Base-by-base conservation (phyloP, 2,329 filamentous ascomycete species). In the Cercospora brassicicola region DNA sequence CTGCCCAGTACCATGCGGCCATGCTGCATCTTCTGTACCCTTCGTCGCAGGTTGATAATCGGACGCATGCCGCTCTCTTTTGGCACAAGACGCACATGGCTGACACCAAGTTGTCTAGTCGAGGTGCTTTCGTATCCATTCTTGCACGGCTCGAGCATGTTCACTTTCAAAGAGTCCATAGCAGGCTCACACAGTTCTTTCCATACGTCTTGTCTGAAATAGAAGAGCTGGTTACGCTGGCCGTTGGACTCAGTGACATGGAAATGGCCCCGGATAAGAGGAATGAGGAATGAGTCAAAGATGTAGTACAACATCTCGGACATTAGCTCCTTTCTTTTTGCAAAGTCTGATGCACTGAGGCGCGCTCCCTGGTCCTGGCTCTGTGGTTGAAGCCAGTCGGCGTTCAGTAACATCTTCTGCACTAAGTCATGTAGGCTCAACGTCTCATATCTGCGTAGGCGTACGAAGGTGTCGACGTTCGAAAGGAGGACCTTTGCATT, bases 151-250 rank as follows among this genome's bases (percentile, higher is more conserved):
- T 95, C 90, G 70, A 97, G 92, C 86, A 96, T 93, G 8, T 82
- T 85, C 1, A 81, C 73, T 75, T 91, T 95, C 23, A 98, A 81
- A 0, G 81, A 81, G 0, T 84, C 79, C 76, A 97, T 82, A 0
- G 90, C 88, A 6, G 93, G 91, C 73, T 94, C 89, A 1, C 90
- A 88, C 36, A 98, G 79, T 48, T 85, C 85, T 61, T 87, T 88
- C 95, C 95, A 99, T 9, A 95, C 84, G 78, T 99, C 95, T 72
- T 99, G 95, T 3, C 94, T 91, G 77, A 97, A 98, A 80, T 93
- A 99, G 79, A 96, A 97, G 0, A 98, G 81, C 30, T 89, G 88
- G 74, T 95, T 93, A 15, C 90, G 89, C 76, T 97, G 88, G 1
- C 84, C 84, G 70, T 88, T 93, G 0, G 93, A 95, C 78, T 99